Evolutionary conservation across 2,329 filamentous ascomycete genomes (phyloP).

Genomic region (Aspergillus felis): DNA sequence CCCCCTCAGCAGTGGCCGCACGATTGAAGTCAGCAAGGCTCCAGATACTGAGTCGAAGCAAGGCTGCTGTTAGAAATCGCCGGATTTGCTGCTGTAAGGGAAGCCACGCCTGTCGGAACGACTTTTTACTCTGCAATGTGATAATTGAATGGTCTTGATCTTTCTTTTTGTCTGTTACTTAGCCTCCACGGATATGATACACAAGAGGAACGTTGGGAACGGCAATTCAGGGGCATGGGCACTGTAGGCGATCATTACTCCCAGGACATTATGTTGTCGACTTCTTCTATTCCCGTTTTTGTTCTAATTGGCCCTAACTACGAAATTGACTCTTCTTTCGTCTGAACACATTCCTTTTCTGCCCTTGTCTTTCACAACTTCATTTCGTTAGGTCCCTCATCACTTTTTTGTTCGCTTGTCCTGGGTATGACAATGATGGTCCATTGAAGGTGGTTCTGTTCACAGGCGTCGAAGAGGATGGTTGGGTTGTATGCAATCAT

Average conservation of each 20-base stretch:
- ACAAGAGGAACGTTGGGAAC: slow-evolving; percentile 30
- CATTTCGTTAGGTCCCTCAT: neutral
- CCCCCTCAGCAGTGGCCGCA: slow-evolving; percentile 72
- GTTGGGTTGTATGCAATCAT: neutral
- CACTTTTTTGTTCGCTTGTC: neutral
- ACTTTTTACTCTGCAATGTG: slow-evolving; percentile 37
- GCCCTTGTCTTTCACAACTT: neutral
- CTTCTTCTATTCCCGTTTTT: slow-evolving; percentile 13
- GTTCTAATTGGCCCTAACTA: slow-evolving; percentile 15
- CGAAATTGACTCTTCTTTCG: slow-evolving; percentile 22
- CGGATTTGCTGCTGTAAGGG: slow-evolving; percentile 13
- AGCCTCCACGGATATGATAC: slow-evolving; percentile 31
- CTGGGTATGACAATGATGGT: neutral
- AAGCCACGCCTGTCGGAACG: slow-evolving; percentile 30
- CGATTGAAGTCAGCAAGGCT: slow-evolving; percentile 80
- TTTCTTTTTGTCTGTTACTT: slow-evolving; percentile 35
- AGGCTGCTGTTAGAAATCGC: slow-evolving; percentile 38
- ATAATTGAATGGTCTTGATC: slow-evolving; percentile 36
- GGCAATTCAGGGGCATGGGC: slow-evolving; percentile 22
- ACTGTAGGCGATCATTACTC: slow-evolving; percentile 19
- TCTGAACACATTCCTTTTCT: slow-evolving; percentile 6
- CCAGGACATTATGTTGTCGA: slow-evolving; percentile 13
- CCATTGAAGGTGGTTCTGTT: neutral
- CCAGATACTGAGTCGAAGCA: slow-evolving; percentile 72
- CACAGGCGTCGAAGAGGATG: neutral